Evolutionary conservation across 2,329 filamentous ascomycete species (phyloP).

Genomic region (Geosmithia morbida): DNA sequence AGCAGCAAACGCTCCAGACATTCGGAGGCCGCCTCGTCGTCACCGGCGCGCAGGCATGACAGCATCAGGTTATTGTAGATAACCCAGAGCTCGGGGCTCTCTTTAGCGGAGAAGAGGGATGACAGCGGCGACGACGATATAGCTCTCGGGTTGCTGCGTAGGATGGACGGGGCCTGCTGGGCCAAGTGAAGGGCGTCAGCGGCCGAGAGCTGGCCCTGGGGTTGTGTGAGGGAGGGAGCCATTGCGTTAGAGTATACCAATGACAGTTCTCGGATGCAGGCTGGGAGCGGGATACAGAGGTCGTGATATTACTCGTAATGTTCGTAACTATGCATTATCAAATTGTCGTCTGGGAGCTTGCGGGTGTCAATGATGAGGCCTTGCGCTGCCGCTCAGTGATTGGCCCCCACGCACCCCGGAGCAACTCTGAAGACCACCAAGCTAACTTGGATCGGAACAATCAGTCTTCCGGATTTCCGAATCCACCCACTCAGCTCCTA

Average conservation of each 20-base stretch:
- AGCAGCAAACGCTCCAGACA: constrained; percentile 62
- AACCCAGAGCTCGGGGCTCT: constrained; percentile 71
- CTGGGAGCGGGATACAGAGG: too few relatives aligned
- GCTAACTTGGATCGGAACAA: not conserved
- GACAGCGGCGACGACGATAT: constrained; percentile 38
- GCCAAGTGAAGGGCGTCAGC: constrained; percentile 40
- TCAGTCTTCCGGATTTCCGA: not conserved
- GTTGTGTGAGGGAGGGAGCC: constrained; percentile 38
- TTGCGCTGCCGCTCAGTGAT: not conserved
- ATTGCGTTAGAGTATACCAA: constrained; percentile 18
- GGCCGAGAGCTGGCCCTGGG: constrained; percentile 41
- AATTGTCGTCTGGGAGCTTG: not conserved
- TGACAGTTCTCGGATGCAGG: too few relatives aligned
- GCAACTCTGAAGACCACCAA: not conserved
- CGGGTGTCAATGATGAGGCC: not conserved
- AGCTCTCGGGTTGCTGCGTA: constrained; percentile 37
- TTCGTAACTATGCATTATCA: too few relatives aligned
- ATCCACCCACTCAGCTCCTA: not conserved
- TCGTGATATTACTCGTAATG: too few relatives aligned
- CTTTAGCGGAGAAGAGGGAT: constrained; percentile 40
- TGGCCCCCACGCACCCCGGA: not conserved
- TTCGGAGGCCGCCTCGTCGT: constrained; percentile 61
- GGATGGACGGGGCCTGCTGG: constrained; percentile 43
- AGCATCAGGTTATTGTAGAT: constrained; percentile 78
- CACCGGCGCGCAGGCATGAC: constrained; percentile 69